These are phyloP conservation scores for Trametes cubensis DNA, from an alignment of 768 basidiomycete genomes.

Conservation along the genomic window DNA sequence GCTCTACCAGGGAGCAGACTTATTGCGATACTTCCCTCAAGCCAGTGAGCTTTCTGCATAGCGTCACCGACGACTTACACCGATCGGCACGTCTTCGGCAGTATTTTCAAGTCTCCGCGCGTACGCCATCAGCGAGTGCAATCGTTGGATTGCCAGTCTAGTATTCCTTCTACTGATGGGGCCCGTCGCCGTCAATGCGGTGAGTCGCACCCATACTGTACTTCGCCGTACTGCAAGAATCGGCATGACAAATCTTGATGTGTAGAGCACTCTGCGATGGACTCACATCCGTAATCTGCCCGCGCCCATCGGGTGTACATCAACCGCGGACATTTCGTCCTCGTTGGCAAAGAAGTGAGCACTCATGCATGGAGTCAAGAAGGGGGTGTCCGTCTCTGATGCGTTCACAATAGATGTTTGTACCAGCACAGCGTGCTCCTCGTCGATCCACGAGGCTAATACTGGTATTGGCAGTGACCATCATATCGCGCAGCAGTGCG, in stretches of 20 bases:
- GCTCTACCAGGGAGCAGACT: not conserved
- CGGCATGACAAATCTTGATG: too few species aligned
- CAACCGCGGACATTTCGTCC: not conserved
- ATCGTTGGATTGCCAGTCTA: not conserved
- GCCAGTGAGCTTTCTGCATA: not conserved
- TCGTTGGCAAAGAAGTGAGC: not conserved
- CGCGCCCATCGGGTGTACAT: not conserved
- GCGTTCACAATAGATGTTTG: too few species aligned
- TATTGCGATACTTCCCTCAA: not conserved
- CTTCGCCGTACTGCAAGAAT: too few species aligned
- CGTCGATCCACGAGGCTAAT: too few species aligned
- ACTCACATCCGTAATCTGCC: not conserved
- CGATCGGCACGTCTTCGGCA: not conserved
- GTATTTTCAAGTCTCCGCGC: not conserved
- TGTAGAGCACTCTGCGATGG: not conserved
- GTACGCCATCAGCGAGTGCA: not conserved
- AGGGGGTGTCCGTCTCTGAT: too few species aligned
- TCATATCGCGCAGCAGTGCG: not conserved
- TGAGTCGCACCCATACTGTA: not conserved
- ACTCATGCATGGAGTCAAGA: too few species aligned
- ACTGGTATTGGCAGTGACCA: not conserved
- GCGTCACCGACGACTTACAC: not conserved
- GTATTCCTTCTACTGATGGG: not conserved
- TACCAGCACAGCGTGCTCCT: too few species aligned
- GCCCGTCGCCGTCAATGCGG: not conserved